A percentile compares a stretch with the other conserved stretches of the same genome.
phyloP scores from a whole-genome alignment of 2,329 filamentous ascomycete species.

The Colletotrichum orbiculare region DNA sequence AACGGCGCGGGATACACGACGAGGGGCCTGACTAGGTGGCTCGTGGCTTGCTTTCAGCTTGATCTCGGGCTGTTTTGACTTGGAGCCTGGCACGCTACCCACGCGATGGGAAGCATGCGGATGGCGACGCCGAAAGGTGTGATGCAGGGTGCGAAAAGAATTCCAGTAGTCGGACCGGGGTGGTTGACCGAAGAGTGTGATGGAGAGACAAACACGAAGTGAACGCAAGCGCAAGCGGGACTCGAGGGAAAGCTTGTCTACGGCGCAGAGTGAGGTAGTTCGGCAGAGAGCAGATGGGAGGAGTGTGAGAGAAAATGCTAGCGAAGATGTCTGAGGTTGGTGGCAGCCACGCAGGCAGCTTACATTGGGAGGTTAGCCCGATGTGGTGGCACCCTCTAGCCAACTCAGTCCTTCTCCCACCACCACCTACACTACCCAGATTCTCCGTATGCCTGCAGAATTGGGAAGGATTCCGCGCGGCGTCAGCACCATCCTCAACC shows the following conservation, averaged over 20 bases:
- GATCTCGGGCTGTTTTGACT: conserved; percentile 17
- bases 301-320: not conserved
- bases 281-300: not conserved
- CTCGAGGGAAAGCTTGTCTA: conserved; percentile 14
- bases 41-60: conserved; percentile 33
- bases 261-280: conserved; percentile 12
- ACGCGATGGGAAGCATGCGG: conserved; percentile 21
- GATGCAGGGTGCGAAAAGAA: conserved; percentile 16
- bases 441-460: too few species aligned
- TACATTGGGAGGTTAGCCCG: conserved; percentile 1
- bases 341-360: conserved; percentile 29
- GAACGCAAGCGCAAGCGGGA: not conserved
- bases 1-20: not conserved
- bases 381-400: too few species aligned
- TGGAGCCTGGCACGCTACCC: conserved; percentile 9
- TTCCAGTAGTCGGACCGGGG: not conserved
- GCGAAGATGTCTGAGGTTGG: conserved; percentile 11
- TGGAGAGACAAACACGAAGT: conserved; percentile 20
- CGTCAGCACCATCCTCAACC: conserved; percentile 24
- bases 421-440: too few species aligned
- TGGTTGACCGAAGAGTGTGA: not conserved
- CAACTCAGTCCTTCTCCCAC: too few species aligned
- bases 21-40: conserved; percentile 11
- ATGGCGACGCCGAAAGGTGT: conserved; percentile 26
- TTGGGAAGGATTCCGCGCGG: conserved; percentile 28